Conservation (phyloP, 2,329 filamentous ascomycete species). For the Diaporthe citrichinensis region DNA sequence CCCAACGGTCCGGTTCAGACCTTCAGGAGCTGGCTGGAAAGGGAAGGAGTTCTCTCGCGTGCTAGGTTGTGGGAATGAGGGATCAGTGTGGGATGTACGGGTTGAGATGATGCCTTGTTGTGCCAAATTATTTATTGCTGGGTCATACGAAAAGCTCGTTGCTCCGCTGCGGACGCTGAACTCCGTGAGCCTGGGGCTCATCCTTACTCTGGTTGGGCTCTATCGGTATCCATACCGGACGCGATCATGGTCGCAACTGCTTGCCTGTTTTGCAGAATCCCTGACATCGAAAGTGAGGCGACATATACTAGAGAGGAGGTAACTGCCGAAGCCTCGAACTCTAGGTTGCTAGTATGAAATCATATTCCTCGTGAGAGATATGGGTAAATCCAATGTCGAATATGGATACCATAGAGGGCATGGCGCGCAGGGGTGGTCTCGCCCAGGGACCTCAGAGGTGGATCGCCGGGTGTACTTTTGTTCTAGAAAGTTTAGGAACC, state of each 20-base stretch:
- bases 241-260: background rate
- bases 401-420: background rate
- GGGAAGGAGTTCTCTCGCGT: constrained; percentile 12
- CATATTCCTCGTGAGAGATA: background rate
- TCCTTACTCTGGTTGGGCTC: background rate
- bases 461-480: constrained; percentile 4
- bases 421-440: background rate
- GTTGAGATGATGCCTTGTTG: background rate
- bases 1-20: background rate
- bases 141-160: background rate
- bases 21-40: constrained; percentile 12
- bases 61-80: background rate
- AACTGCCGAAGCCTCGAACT: background rate
- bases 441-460: background rate
- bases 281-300: background rate
- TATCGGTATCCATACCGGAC: background rate
- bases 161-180: background rate
- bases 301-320: background rate
- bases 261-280: background rate
- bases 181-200: background rate
- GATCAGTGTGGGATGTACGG: background rate
- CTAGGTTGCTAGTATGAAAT: background rate
- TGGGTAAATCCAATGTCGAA: background rate
- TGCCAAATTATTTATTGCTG: background rate
- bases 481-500: constrained; percentile 36